These are phyloP conservation scores for Fusarium sp. DNA, from an alignment of 2,329 filamentous ascomycete genomes.

Conservation along the genomic window DNA sequence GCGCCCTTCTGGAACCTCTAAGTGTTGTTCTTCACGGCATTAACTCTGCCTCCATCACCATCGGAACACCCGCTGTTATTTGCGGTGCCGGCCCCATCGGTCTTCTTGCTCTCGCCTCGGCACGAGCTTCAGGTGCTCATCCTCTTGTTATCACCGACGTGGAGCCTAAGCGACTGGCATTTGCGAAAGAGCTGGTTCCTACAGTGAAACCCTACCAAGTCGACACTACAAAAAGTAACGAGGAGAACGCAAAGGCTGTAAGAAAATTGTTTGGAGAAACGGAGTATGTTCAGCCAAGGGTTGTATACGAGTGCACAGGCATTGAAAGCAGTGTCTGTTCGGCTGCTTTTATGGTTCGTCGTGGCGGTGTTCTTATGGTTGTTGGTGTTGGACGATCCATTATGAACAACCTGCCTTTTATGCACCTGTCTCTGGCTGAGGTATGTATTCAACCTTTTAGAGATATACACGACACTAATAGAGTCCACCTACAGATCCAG, in stretches of 20 bases:
- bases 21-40: slow-evolving; percentile 73
- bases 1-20: slow-evolving; percentile 72
- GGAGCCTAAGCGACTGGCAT: slow-evolving; percentile 64
- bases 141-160: slow-evolving; percentile 73
- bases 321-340: slow-evolving; percentile 72
- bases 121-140: slow-evolving; percentile 70
- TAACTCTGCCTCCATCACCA: slow-evolving; percentile 60
- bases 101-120: slow-evolving; percentile 66
- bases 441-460: slow-evolving; percentile 45
- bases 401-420: slow-evolving; percentile 75
- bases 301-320: slow-evolving; percentile 73
- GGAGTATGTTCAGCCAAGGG: slow-evolving; percentile 68
- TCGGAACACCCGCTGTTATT: slow-evolving; percentile 66
- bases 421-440: slow-evolving; percentile 72
- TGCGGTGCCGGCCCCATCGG: slow-evolving; percentile 74
- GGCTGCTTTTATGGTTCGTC: slow-evolving; percentile 65
- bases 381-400: slow-evolving; percentile 71
- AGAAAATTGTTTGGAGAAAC: slow-evolving; percentile 63
- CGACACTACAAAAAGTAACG: slow-evolving; percentile 55
- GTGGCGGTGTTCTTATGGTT: slow-evolving; percentile 70
- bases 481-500: slow-evolving; percentile 58
- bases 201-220: slow-evolving; percentile 65
- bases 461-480: not conserved
- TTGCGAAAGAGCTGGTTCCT: slow-evolving; percentile 69
- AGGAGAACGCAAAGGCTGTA: slow-evolving; percentile 64